These are phyloP conservation scores for Aureobasidium sp. DNA, from an alignment of 2,329 filamentous ascomycete genomes.

Conservation along the genomic window DNA sequence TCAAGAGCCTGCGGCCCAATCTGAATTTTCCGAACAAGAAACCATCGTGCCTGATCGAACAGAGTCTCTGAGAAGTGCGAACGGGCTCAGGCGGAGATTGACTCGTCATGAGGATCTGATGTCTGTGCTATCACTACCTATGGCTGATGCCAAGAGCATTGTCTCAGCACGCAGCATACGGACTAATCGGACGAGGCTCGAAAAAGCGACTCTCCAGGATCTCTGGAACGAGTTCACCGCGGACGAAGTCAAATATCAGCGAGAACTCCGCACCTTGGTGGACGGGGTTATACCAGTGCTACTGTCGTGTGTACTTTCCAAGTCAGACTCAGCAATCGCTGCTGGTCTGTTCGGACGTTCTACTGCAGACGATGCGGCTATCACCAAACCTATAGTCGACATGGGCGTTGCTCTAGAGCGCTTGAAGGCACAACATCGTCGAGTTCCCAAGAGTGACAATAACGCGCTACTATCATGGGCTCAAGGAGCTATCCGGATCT, in stretches of 20 bases:
- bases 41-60: constrained; percentile 20
- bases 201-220: constrained; percentile 64
- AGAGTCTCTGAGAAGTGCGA: constrained; percentile 23
- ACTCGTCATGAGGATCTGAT: constrained; percentile 93
- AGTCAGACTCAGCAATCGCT: constrained; percentile 49
- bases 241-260: constrained; percentile 81
- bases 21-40: constrained; percentile 23
- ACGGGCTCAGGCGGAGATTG: constrained; percentile 61
- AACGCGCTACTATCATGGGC: constrained; percentile 75
- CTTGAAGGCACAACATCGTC: constrained; percentile 70
- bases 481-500: constrained; percentile 67
- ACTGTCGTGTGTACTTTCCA: constrained; percentile 72
- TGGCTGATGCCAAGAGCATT: constrained; percentile 58
- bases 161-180: constrained; percentile 73
- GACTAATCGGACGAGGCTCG: constrained; percentile 59
- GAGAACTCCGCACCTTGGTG: constrained; percentile 86
- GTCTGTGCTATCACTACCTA: constrained; percentile 74
- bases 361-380: constrained; percentile 50
- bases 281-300: constrained; percentile 93
- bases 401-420: constrained; percentile 91
- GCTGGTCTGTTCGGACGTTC: constrained; percentile 61
- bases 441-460: constrained; percentile 67
- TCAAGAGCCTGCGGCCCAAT: constrained; percentile 23
- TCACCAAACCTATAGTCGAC: constrained; percentile 81
- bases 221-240: constrained; percentile 71